Evolutionary conservation across 192 early-diverging fungal species (phyloP).

Genomic region (Chytriomyces confervae): DNA sequence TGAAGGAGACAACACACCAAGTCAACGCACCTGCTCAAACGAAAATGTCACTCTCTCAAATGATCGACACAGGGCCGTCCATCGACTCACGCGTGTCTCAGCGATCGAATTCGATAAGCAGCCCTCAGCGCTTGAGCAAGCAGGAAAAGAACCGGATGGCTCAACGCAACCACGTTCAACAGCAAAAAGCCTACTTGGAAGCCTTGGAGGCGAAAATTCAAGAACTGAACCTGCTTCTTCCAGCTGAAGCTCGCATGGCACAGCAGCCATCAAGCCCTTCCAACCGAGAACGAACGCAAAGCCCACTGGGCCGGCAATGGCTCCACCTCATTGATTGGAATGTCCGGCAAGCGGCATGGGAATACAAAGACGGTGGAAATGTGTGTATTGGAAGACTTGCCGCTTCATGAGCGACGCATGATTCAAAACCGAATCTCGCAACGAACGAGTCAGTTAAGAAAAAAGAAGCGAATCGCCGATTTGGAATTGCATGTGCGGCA

Average conservation of each 20-base stretch:
- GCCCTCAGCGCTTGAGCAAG: too few relatives aligned
- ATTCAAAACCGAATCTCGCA: not conserved
- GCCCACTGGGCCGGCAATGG: too few relatives aligned
- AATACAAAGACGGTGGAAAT: not conserved
- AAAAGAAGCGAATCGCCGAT: not conserved
- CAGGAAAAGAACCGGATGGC: not conserved
- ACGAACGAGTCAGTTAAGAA: not conserved
- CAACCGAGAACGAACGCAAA: too few relatives aligned
- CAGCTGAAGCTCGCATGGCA: not conserved
- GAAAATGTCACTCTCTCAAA: too few relatives aligned
- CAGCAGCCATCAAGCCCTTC: not conserved
- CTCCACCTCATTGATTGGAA: too few relatives aligned
- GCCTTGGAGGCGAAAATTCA: not conserved
- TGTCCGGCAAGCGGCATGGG: too few relatives aligned
- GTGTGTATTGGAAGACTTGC: not conserved
- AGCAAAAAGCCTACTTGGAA: not conserved
- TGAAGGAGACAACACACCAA: too few relatives aligned
- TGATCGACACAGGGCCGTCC: too few relatives aligned
- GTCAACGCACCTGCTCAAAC: too few relatives aligned
- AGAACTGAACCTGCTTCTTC: not conserved
- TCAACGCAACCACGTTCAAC: not conserved
- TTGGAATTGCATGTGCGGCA: not conserved
- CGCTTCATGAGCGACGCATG: not conserved
- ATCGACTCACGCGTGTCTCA: too few relatives aligned
- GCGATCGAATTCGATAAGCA: too few relatives aligned